phyloP scores from a whole-genome alignment of 305 asterid genomes.

The Solanum hybrid region DNA sequence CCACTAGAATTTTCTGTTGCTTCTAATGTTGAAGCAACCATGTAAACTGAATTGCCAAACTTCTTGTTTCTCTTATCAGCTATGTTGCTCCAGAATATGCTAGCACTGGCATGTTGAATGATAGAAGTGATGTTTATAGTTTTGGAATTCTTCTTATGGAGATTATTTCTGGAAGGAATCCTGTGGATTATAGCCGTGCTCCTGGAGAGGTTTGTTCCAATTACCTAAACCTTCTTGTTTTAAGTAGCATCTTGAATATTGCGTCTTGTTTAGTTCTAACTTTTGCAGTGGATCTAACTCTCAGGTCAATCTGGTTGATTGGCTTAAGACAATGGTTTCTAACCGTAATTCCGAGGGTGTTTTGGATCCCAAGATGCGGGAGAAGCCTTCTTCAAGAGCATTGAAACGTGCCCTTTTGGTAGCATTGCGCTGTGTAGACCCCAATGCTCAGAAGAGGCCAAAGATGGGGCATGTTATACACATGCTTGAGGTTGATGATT shows the following conservation, averaged over 20 bases:
- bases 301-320: slow-evolving; percentile 81
- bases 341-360: slow-evolving; percentile 77
- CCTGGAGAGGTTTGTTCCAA: slow-evolving; percentile 50
- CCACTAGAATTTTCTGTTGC: not conserved
- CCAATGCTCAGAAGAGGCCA: slow-evolving; percentile 81
- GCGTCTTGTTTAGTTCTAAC: not conserved
- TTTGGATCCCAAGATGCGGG: slow-evolving; percentile 67
- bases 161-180: slow-evolving; percentile 71
- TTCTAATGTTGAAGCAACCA: not conserved
- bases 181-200: slow-evolving; percentile 80
- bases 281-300: not conserved
- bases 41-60: not conserved
- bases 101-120: slow-evolving; percentile 87
- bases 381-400: slow-evolving; percentile 77
- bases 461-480: slow-evolving; percentile 95
- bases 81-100: slow-evolving; percentile 96
- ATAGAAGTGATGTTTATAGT: slow-evolving; percentile 86
- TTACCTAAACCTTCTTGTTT: not conserved
- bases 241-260: not conserved
- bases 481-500: slow-evolving; percentile 92
- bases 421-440: slow-evolving; percentile 87
- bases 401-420: slow-evolving; percentile 79
- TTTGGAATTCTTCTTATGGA: slow-evolving; percentile 90
- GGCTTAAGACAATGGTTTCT: slow-evolving; percentile 89
- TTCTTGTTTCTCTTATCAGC: slow-evolving; percentile 21